Conservation (phyloP, 768 basidiomycete genomes). For the Russula abietina region DNA sequence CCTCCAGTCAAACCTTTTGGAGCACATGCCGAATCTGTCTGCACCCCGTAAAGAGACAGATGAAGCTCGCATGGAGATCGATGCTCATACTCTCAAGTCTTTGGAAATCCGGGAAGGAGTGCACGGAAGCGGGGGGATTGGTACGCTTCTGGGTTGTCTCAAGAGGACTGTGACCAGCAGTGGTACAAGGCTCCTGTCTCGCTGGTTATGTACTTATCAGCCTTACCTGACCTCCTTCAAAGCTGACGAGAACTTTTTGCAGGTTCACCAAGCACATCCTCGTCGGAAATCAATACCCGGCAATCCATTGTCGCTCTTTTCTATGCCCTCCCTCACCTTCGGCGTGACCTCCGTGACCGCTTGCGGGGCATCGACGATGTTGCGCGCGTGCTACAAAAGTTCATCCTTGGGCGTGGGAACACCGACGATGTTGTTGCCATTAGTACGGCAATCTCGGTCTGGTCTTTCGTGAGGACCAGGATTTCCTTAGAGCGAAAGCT, state of each 20-base stretch:
- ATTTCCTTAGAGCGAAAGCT: slow-evolving; percentile 52
- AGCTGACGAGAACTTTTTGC: slow-evolving; percentile 11
- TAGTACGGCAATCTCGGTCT: slow-evolving; percentile 53
- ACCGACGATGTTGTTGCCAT: slow-evolving; percentile 60
- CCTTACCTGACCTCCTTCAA: not conserved
- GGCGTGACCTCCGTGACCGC: slow-evolving; percentile 51
- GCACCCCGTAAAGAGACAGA: slow-evolving; percentile 51
- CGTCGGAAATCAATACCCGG: slow-evolving; percentile 61
- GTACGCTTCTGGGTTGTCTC: slow-evolving; percentile 67
- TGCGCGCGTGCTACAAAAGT: slow-evolving; percentile 70
- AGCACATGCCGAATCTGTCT: slow-evolving; percentile 65
- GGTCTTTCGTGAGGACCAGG: slow-evolving; percentile 47
- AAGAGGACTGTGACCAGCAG: slow-evolving; percentile 74
- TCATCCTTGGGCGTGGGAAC: slow-evolving; percentile 63
- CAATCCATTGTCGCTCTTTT: slow-evolving; percentile 78
- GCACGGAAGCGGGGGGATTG: slow-evolving; percentile 64
- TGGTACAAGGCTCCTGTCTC: slow-evolving; percentile 65
- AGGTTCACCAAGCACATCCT: slow-evolving; percentile 82
- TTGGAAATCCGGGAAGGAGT: slow-evolving; percentile 76
- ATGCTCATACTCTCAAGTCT: slow-evolving; percentile 82
- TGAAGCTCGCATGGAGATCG: slow-evolving; percentile 74
- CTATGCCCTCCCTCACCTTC: slow-evolving; percentile 51
- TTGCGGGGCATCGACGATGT: slow-evolving; percentile 62
- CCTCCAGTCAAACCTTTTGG: slow-evolving; percentile 62
- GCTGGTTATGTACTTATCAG: slow-evolving; percentile 64